These are phyloP conservation scores for Acer negundo DNA, from an alignment of 345 rosid species.

Conservation along the genomic window DNA sequence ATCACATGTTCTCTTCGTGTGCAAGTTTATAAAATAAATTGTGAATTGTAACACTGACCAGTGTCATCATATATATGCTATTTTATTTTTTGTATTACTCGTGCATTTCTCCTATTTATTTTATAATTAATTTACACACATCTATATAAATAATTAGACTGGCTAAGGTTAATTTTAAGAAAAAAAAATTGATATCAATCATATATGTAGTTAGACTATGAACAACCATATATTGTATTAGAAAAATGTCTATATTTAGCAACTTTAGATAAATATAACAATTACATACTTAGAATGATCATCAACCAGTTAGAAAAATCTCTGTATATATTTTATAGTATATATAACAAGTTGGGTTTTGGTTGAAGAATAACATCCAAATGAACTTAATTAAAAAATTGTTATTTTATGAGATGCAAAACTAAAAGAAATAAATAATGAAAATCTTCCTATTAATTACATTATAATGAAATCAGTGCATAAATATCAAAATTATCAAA, in stretches of 20 bases:
- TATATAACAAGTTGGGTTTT: not conserved
- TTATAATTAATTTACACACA: not conserved
- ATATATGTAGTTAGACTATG: not conserved
- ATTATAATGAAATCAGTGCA: not conserved
- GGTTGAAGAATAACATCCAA: not conserved
- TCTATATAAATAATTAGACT: not conserved
- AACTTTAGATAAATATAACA: not conserved
- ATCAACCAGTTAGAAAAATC: not conserved
- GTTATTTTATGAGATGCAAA: not conserved
- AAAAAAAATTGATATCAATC: no score
- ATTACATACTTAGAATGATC: not conserved
- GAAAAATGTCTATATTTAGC: slow-evolving; percentile 2
- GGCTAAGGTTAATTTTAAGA: not conserved
- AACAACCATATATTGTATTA: not conserved
- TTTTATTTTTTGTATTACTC: not conserved
- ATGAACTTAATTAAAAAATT: not conserved
- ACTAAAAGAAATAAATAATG: not conserved
- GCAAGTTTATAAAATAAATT: slow-evolving; percentile 1
- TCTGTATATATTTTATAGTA: no score
- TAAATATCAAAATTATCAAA: no score
- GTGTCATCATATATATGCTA: not conserved
- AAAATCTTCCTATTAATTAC: not conserved
- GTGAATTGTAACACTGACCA: not conserved
- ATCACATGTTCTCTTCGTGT: slow-evolving; percentile 7
- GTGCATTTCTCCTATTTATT: slow-evolving; percentile 8